Conservation (phyloP, 441 rosid species). For the Biscutella laevigata region DNA sequence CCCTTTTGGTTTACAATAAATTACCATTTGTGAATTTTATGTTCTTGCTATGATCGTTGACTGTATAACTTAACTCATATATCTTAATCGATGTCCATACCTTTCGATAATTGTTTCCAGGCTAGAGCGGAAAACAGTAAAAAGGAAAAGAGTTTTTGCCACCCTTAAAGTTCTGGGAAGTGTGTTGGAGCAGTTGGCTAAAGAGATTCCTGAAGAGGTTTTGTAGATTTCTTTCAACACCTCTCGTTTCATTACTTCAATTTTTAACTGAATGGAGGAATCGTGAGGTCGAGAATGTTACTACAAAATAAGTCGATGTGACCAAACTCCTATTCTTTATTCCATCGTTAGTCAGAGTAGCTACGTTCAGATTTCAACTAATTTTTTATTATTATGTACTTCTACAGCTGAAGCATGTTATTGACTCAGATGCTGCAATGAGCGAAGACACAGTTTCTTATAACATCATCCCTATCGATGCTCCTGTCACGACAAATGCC, state of each 20-base stretch:
- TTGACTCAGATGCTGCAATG: constrained; percentile 91
- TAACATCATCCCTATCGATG: constrained; percentile 82
- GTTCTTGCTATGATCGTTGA: background rate
- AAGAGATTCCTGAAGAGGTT: constrained; percentile 92
- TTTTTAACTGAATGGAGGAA: background rate
- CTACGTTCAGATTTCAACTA: constrained; percentile 2
- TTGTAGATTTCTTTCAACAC: constrained; percentile 18
- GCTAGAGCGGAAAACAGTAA: constrained; percentile 78
- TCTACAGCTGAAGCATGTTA: constrained; percentile 66
- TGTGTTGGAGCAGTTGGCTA: constrained; percentile 69
- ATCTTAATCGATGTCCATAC: background rate
- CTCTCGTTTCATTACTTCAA: constrained; percentile 6
- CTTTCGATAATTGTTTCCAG: constrained; percentile 32
- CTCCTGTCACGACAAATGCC: constrained; percentile 62
- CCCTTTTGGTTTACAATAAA: background rate
- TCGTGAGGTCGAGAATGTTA: background rate
- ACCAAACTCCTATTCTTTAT: background rate
- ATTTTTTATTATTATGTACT: background rate
- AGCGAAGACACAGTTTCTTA: constrained; percentile 86
- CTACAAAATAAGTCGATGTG: background rate
- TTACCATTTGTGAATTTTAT: background rate
- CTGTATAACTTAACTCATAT: background rate
- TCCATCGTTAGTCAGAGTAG: background rate
- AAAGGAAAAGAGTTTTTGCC: constrained; percentile 76
- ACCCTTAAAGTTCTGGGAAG: constrained; percentile 78